phyloP scores from a whole-genome alignment of 83 land plant species.

The Thuja plicata region DNA sequence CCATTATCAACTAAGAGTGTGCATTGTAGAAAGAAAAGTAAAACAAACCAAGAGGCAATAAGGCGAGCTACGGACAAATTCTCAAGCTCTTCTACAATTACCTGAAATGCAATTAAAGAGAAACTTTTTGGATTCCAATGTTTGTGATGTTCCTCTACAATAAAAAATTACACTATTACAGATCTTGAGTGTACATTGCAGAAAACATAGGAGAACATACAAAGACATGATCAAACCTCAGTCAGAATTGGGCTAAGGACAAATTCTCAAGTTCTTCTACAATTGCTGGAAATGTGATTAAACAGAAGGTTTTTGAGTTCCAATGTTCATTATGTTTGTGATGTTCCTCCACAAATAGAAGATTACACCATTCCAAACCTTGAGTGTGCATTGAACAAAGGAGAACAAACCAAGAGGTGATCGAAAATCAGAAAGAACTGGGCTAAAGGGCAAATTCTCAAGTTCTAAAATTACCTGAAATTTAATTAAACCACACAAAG shows the following conservation, averaged over 20 bases:
- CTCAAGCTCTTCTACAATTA: too few relatives aligned
- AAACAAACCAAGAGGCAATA: background rate
- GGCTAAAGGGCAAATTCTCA: too few relatives aligned
- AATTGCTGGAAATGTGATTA: too few relatives aligned
- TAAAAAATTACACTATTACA: too few relatives aligned
- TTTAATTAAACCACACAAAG: background rate
- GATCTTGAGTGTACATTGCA: background rate
- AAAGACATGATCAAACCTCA: background rate
- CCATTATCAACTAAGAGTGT: background rate
- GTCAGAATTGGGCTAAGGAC: background rate
- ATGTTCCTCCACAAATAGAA: background rate
- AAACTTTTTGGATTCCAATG: background rate
- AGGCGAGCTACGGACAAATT: too few relatives aligned
- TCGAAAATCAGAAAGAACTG: too few relatives aligned
- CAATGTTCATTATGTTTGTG: background rate
- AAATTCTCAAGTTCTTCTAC: background rate
- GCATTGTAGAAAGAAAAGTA: background rate
- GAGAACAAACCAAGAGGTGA: background rate
- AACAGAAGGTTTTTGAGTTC: background rate
- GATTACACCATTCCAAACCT: background rate
- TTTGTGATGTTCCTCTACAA: background rate
- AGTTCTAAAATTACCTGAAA: too few relatives aligned
- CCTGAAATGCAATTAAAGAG: too few relatives aligned
- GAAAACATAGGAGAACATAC: background rate
- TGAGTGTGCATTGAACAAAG: background rate